Evolutionary conservation across 352 stramenopile genomes (phyloP), one percentile per base, ranked within the genome.

Genomic region (Globisporangium middletonii): DNA sequence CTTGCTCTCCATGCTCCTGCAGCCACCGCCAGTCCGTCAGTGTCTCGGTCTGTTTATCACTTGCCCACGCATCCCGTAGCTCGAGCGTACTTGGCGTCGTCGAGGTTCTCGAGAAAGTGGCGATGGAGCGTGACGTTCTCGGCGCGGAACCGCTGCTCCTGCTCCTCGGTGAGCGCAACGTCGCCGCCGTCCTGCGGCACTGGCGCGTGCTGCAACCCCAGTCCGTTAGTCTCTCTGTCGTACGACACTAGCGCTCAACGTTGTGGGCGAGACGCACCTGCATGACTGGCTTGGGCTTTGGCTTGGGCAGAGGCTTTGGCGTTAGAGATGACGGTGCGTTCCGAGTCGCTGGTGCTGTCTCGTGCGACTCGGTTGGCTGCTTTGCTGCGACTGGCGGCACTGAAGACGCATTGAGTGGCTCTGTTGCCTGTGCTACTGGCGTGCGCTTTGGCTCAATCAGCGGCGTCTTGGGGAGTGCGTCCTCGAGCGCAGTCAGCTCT

Each of bases 61-160:
- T 16, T 6, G 11, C 7, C 2, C 4, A 43, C 2, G 9, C 3
- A 16, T 23, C 23, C 23, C 23, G 13, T 19, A 16, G 13, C n/a
- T 16, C 9, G 15, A 50, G 69, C 70, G 8, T 60, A 94, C 84
- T 88, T 89, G 41, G 79, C 85, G 61, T 92, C 85, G 42, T 93
- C 85, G 12, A 95, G 62, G 52, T 92, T 89, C 64, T 95, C 83
- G 59, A 91, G 79, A 42, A 95, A 90, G 43, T 95, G 85, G 19
- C 78, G 81, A 61, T 93, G 83, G 41, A 95, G 55, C 59, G 68
- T 79, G 18, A 90, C 60, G 53, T 93, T 92, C 60, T 95, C 85
- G 4, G 75, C 71, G 41, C 69, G 70, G 62, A 92, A 89, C 2
- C 72, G 77, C 12, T 62, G 64, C 0, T 83, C 57, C 55, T 92